Evolutionary conservation across 2,329 filamentous ascomycete genomes (phyloP).

Genomic region (Fusarium neocosmosporiellum): DNA sequence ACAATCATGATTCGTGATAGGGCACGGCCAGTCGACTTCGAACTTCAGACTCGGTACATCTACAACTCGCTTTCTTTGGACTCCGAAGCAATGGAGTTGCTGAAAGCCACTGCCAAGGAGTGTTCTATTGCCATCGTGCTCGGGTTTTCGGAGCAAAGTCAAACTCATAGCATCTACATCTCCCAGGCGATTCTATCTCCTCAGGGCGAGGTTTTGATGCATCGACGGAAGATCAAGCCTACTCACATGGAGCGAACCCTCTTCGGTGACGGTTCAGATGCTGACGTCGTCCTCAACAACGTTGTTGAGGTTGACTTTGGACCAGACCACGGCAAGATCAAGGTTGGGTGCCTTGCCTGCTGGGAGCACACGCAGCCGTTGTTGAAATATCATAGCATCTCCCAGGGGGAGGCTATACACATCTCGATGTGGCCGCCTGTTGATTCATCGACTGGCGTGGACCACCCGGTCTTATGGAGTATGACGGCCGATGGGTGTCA

Average conservation of each 20-base stretch:
- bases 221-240: slow-evolving; percentile 61
- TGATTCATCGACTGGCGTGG: slow-evolving; percentile 29
- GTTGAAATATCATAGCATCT: slow-evolving; percentile 58
- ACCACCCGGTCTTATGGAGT: slow-evolving; percentile 43
- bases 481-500: slow-evolving; percentile 52
- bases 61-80: slow-evolving; percentile 54
- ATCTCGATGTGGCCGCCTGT: slow-evolving; percentile 59
- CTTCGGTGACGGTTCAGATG: slow-evolving; percentile 57
- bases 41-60: slow-evolving; percentile 46
- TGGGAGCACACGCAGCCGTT: slow-evolving; percentile 64
- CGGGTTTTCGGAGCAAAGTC: slow-evolving; percentile 54
- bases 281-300: slow-evolving; percentile 49
- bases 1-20: neutral
- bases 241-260: slow-evolving; percentile 63
- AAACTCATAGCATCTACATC: slow-evolving; percentile 54
- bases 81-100: slow-evolving; percentile 51
- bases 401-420: slow-evolving; percentile 59
- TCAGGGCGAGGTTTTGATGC: slow-evolving; percentile 51
- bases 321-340: slow-evolving; percentile 27
- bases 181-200: slow-evolving; percentile 56
- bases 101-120: slow-evolving; percentile 46
- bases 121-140: slow-evolving; percentile 52
- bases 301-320: slow-evolving; percentile 54
- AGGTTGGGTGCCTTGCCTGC: slow-evolving; percentile 52
- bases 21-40: slow-evolving; percentile 35